Evolutionary conservation across 768 basidiomycete genomes (phyloP).

Genomic region (Mycena sanguinolenta): DNA sequence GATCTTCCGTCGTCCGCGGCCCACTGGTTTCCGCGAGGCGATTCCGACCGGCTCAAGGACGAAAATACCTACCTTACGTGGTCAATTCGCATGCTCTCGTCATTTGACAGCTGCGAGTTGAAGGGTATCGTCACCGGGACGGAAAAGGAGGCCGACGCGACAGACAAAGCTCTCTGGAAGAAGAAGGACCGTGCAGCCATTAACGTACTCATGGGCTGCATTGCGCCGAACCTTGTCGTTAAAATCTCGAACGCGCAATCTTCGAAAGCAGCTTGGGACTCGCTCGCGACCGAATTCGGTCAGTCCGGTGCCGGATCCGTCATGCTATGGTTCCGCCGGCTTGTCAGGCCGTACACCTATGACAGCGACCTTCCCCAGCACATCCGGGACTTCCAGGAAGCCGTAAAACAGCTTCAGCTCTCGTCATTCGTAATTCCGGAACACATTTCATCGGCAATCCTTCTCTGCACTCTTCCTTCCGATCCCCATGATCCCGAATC

Average conservation of each 20-base stretch:
- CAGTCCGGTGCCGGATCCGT: neutral
- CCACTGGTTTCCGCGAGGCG: neutral
- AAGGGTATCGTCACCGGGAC: neutral
- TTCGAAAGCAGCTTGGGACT: neutral
- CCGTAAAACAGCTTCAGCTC: conserved; percentile 1
- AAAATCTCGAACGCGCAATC: neutral
- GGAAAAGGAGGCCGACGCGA: neutral
- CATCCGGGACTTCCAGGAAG: conserved; percentile 1
- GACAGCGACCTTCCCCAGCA: neutral
- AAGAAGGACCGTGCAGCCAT: neutral
- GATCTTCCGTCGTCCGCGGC: neutral
- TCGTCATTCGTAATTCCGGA: neutral
- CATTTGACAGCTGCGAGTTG: neutral
- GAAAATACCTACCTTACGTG: neutral
- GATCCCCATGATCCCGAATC: conserved; percentile 10
- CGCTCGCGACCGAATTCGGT: conserved; percentile 3
- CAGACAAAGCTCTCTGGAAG: neutral
- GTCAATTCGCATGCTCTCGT: neutral
- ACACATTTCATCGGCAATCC: neutral
- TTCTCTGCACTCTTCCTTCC: conserved; percentile 10
- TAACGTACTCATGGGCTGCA: neutral
- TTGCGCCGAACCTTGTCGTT: conserved; percentile 1
- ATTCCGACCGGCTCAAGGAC: neutral
- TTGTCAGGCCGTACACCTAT: neutral
- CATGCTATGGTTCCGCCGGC: neutral